Evolutionary conservation across 2,329 filamentous ascomycete species (phyloP).

Genomic region (Aureobasidium subglaciale): DNA sequence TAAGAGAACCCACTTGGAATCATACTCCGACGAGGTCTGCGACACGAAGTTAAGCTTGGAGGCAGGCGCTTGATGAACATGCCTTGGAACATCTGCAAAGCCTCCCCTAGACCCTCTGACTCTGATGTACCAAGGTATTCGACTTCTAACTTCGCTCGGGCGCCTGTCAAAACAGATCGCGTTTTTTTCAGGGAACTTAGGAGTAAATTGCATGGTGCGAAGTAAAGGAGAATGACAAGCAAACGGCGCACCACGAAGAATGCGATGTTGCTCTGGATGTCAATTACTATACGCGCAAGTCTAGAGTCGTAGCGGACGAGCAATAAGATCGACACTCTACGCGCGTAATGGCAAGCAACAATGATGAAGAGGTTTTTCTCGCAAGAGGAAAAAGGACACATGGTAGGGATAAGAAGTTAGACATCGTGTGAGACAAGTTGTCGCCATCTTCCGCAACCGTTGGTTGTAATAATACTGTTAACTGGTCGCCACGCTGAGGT

Average conservation of each 20-base stretch:
- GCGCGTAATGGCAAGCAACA: background rate
- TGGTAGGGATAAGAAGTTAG: background rate
- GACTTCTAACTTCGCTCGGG: background rate
- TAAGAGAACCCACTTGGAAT: background rate
- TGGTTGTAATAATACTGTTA: constrained; percentile 12
- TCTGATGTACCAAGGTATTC: constrained; percentile 3
- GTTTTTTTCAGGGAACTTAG: background rate
- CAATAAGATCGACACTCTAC: constrained; percentile 1
- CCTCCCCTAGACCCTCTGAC: background rate
- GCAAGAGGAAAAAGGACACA: background rate
- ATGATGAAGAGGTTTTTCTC: constrained; percentile 2
- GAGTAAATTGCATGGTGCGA: background rate
- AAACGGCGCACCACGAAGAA: background rate
- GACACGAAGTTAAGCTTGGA: background rate
- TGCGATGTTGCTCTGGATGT: background rate
- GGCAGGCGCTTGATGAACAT: constrained; percentile 5
- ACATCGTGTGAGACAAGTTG: constrained; percentile 10
- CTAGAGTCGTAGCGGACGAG: too few species aligned
- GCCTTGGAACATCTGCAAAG: background rate
- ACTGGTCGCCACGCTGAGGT: constrained; percentile 6
- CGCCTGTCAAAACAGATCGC: constrained; percentile 7
- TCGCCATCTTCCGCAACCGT: constrained; percentile 11
- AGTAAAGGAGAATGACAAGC: background rate
- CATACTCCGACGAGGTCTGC: background rate
- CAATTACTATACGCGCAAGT: too few species aligned